These are phyloP conservation scores for Castanea mollissima DNA, from an alignment of 306 rosid species.

Conservation along the genomic window DNA sequence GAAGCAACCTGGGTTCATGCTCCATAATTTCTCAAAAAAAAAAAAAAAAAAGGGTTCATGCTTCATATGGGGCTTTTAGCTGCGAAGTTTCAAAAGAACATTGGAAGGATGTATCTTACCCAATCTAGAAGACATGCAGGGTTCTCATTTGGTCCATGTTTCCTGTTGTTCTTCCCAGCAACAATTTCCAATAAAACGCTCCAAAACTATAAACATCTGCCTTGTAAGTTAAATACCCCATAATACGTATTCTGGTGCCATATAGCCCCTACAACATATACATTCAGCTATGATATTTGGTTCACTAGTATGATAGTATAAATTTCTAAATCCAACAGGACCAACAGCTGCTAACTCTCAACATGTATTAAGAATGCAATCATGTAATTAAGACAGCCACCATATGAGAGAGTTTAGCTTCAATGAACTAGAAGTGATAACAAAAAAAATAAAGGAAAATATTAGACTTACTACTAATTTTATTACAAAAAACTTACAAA, in stretches of 20 bases:
- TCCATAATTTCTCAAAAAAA: too few relatives aligned
- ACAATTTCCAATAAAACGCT: slow-evolving; percentile 48
- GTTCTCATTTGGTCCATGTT: slow-evolving; percentile 37
- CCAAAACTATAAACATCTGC: slow-evolving; percentile 69
- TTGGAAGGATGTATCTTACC: slow-evolving; percentile 28
- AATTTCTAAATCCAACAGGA: neutral
- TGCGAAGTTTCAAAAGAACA: neutral
- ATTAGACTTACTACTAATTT: too few relatives aligned
- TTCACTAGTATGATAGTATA: neutral
- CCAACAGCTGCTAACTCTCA: neutral
- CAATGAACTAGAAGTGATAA: too few relatives aligned
- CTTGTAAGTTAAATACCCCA: slow-evolving; percentile 58
- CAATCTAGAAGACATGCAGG: slow-evolving; percentile 57
- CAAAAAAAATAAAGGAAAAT: too few relatives aligned
- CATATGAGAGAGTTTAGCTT: too few relatives aligned
- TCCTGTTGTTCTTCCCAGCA: slow-evolving; percentile 43
- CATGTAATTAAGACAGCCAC: too few relatives aligned
- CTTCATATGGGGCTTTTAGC: too few relatives aligned
- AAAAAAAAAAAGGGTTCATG: too few relatives aligned
- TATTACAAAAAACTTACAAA: too few relatives aligned
- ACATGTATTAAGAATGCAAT: too few relatives aligned
- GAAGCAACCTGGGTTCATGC: neutral
- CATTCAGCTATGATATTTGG: neutral
- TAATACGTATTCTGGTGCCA: slow-evolving; percentile 74
- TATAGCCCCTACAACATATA: slow-evolving; percentile 54